Conservation (phyloP, 2,329 filamentous ascomycete species). For the Colletotrichum paranaense region DNA sequence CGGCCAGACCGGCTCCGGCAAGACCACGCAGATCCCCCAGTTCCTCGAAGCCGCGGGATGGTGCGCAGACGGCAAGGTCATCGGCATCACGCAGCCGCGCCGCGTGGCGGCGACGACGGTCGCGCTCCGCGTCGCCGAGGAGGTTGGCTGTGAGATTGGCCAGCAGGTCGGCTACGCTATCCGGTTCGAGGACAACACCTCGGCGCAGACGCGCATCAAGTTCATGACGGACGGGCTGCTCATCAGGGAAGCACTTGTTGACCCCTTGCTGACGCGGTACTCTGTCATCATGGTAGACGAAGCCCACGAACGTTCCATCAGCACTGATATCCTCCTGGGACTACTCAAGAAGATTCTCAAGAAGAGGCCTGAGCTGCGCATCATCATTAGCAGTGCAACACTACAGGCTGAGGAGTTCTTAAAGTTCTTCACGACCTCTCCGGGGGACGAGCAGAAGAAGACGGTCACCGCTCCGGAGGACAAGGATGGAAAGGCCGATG, state of each 20-base stretch:
- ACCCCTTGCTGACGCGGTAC: conserved; percentile 90
- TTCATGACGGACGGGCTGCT: conserved; percentile 95
- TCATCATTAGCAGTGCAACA: conserved; percentile 94
- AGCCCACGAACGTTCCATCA: conserved; percentile 92
- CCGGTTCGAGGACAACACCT: conserved; percentile 91
- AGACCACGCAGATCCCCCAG: conserved; percentile 95
- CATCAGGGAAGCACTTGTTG: conserved; percentile 90
- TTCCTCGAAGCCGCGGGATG: conserved; percentile 90
- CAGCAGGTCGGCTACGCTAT: conserved; percentile 96
- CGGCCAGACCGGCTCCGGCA: conserved; percentile 93
- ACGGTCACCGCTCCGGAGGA: background rate
- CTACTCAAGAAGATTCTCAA: conserved; percentile 90
- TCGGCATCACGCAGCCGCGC: conserved; percentile 93
- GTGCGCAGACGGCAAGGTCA: conserved; percentile 83
- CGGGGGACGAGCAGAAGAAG: conserved; percentile 42
- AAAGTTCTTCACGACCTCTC: conserved; percentile 72
- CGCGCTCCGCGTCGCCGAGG: conserved; percentile 88
- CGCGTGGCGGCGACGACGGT: conserved; percentile 93
- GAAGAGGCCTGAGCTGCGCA: conserved; percentile 82
- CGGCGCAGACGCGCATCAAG: conserved; percentile 86
- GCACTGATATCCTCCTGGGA: conserved; percentile 90
- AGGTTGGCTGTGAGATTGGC: conserved; percentile 86
- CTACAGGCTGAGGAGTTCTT: conserved; percentile 90
- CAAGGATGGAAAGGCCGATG: conserved; percentile 38
- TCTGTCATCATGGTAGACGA: conserved; percentile 98